Evolutionary conservation across 805 yeast genomes (phyloP).

Genomic region (Babjeviella inositovora): DNA sequence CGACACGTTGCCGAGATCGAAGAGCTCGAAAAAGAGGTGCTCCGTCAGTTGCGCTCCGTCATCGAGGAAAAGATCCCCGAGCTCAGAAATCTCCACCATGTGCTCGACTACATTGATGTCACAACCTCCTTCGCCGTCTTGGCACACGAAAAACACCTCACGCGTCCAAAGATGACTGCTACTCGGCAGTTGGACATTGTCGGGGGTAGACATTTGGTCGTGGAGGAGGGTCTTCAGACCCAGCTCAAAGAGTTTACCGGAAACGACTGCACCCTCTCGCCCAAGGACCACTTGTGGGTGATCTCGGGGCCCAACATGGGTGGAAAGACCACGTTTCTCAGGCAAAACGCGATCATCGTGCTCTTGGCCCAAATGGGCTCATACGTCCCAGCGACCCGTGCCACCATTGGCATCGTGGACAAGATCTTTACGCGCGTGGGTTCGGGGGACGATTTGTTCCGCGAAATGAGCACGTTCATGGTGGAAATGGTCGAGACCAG

Average conservation of each 20-base stretch:
- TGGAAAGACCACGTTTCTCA: constrained; percentile 62
- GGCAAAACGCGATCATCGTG: constrained; percentile 56
- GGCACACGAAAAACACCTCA: constrained; percentile 52
- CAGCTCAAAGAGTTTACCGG: constrained; percentile 31
- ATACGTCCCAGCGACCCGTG: constrained; percentile 50
- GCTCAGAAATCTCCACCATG: constrained; percentile 31
- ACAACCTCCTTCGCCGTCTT: constrained; percentile 56
- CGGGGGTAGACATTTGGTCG: constrained; percentile 75
- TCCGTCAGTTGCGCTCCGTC: constrained; percentile 14
- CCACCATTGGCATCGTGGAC: constrained; percentile 60
- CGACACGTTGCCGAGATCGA: constrained; percentile 7
- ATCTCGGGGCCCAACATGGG: constrained; percentile 92
- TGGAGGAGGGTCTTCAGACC: constrained; percentile 52
- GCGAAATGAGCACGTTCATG: constrained; percentile 83
- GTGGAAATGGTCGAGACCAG: constrained; percentile 84
- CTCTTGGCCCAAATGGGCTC: constrained; percentile 66
- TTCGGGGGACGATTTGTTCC: constrained; percentile 68
- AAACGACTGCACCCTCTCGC: constrained; percentile 18
- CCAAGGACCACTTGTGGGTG: constrained; percentile 25
- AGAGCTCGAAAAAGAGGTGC: constrained; percentile 6
- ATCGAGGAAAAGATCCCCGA: constrained; percentile 25
- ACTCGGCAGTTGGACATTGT: constrained; percentile 28
- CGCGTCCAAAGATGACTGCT: constrained; percentile 45
- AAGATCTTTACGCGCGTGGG: constrained; percentile 68
- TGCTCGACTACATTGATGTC: constrained; percentile 57